Conservation (phyloP, 2,329 filamentous ascomycete genomes). For the Oidium heveae region DNA sequence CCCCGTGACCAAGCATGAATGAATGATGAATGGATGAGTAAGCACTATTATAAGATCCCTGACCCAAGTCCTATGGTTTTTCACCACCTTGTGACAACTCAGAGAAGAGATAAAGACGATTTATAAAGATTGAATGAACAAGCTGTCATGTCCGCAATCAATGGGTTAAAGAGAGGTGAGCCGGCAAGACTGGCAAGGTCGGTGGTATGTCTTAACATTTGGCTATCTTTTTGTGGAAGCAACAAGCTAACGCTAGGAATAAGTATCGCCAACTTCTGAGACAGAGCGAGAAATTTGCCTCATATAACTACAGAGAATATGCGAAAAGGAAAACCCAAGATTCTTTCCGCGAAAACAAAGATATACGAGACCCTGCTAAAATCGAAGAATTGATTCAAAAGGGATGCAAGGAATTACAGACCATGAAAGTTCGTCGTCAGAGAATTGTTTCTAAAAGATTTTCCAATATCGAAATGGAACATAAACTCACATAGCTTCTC, state of each 20-base stretch:
- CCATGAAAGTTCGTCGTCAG: constrained; percentile 52
- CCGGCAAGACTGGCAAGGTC: background rate
- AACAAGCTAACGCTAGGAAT: background rate
- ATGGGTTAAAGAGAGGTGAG: background rate
- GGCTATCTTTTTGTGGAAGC: background rate
- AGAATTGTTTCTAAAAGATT: background rate
- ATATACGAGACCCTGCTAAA: constrained; percentile 44
- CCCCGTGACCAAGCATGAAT: too few relatives aligned
- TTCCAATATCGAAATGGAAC: background rate
- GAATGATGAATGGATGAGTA: too few relatives aligned
- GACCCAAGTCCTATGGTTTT: too few relatives aligned
- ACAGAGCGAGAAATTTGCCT: constrained; percentile 63
- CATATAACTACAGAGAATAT: constrained; percentile 97
- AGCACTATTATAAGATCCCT: too few relatives aligned
- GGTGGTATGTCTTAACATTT: background rate
- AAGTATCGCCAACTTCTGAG: constrained; percentile 89
- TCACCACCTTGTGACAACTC: too few relatives aligned
- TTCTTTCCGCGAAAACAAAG: constrained; percentile 61
- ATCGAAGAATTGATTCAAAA: constrained; percentile 79
- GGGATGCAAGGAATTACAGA: constrained; percentile 63
- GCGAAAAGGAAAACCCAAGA: constrained; percentile 75
- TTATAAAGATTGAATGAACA: too few relatives aligned
- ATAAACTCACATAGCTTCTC: background rate
- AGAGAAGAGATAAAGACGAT: too few relatives aligned
- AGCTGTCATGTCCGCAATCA: background rate